Evolutionary conservation across 345 rosid species (phyloP).

Genomic region (Populus ilicifolia): DNA sequence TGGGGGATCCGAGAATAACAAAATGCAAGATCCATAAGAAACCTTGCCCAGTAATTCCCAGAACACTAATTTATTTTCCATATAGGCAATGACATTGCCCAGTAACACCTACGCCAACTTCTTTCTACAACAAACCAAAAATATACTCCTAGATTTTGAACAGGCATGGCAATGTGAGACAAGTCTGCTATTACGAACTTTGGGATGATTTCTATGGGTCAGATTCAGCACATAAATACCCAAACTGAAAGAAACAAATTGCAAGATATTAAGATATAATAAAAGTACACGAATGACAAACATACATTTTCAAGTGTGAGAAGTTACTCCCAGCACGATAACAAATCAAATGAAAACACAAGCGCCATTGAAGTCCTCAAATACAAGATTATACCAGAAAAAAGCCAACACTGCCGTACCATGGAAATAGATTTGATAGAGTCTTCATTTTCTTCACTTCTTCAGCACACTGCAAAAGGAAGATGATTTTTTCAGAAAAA

Average conservation of each 20-base stretch:
- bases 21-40: neutral
- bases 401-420: slow-evolving; percentile 9
- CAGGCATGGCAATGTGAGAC: neutral
- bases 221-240: neutral
- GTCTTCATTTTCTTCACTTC: slow-evolving; percentile 32
- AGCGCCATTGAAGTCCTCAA: slow-evolving; percentile 15
- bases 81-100: neutral
- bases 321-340: slow-evolving; percentile 9
- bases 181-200: neutral
- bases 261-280: neutral
- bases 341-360: slow-evolving; percentile 26
- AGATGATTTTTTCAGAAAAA: neutral
- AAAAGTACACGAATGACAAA: slow-evolving; percentile 1
- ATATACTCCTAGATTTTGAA: neutral
- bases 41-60: neutral
- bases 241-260: neutral
- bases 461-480: neutral
- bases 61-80: neutral
- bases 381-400: slow-evolving; percentile 3
- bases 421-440: slow-evolving; percentile 7
- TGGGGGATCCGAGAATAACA: neutral
- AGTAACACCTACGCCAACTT: neutral
- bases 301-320: slow-evolving; percentile 6
- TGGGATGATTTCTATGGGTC: neutral
- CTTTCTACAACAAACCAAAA: neutral